Conservation (phyloP, 2,329 filamentous ascomycete species). For the Penicillium sclerotigenum region DNA sequence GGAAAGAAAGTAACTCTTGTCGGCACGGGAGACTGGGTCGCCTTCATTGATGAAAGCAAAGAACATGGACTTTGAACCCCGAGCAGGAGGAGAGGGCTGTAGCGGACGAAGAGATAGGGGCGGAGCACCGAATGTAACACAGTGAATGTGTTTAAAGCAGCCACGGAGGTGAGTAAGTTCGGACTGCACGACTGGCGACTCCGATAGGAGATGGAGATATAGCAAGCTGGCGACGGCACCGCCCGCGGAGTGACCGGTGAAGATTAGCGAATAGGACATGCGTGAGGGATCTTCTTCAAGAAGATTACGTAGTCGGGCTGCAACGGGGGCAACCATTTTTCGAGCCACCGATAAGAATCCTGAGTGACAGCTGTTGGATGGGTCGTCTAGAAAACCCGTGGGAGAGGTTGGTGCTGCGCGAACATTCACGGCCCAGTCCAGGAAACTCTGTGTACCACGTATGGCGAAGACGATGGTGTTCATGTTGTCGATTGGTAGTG, state of each 20-base stretch:
- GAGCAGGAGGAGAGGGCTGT: conserved; percentile 51
- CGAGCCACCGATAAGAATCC: conserved; percentile 75
- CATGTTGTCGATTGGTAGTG: conserved; percentile 71
- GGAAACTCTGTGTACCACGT: conserved; percentile 72
- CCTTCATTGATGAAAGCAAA: conserved; percentile 81
- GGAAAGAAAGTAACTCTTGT: conserved; percentile 70
- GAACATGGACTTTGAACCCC: conserved; percentile 67
- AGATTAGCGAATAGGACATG: conserved; percentile 66
- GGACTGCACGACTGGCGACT: conserved; percentile 43
- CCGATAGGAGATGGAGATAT: conserved; percentile 74
- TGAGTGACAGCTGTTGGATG: conserved; percentile 72
- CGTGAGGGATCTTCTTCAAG: conserved; percentile 69
- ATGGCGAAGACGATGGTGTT: conserved; percentile 81
- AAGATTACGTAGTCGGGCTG: conserved; percentile 64
- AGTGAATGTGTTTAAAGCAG: conserved; percentile 76
- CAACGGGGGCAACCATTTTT: conserved; percentile 71
- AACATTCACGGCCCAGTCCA: conserved; percentile 85
- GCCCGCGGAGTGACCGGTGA: conserved; percentile 83
- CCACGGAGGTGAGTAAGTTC: conserved; percentile 68
- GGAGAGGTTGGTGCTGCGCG: conserved; percentile 66
- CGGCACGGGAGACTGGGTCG: conserved; percentile 73
- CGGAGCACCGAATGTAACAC: conserved; percentile 80
- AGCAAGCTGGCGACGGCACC: conserved; percentile 78
- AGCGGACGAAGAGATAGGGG: conserved; percentile 71
- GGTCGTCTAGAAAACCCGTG: conserved; percentile 70